Conservation (phyloP, 345 rosid genomes). For the Syzygium grande region DNA sequence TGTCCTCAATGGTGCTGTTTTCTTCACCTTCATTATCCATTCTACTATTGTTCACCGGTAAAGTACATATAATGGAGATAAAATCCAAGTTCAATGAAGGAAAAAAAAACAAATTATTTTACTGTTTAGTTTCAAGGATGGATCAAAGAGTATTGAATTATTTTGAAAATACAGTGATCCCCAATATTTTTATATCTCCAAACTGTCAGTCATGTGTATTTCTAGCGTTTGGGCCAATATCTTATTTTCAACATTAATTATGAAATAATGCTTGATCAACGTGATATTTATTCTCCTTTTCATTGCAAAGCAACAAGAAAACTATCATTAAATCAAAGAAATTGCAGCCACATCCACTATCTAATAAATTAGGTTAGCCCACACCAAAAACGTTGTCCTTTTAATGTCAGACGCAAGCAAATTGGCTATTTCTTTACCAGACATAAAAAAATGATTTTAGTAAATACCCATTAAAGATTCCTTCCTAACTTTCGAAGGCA, state of each 20-base stretch:
- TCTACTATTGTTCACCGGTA: no score
- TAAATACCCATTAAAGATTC: neutral
- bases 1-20: neutral
- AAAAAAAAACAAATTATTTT: no score
- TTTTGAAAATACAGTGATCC: neutral
- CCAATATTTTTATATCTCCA: neutral
- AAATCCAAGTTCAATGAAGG: neutral
- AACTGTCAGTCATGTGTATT: neutral
- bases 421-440: neutral
- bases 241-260: no score
- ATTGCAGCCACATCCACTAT: neutral
- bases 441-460: no score
- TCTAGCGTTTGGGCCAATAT: neutral
- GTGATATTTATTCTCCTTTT: neutral
- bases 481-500: neutral
- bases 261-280: neutral
- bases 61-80: no score
- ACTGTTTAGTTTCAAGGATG: neutral
- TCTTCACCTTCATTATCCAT: no score
- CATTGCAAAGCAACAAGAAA: neutral
- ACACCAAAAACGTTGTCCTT: neutral
- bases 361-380: no score
- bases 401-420: neutral
- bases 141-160: neutral
- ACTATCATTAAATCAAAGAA: neutral